phyloP scores from a whole-genome alignment of 495 filamentous ascomycete genomes.

The Penicillium longicatenatum region DNA sequence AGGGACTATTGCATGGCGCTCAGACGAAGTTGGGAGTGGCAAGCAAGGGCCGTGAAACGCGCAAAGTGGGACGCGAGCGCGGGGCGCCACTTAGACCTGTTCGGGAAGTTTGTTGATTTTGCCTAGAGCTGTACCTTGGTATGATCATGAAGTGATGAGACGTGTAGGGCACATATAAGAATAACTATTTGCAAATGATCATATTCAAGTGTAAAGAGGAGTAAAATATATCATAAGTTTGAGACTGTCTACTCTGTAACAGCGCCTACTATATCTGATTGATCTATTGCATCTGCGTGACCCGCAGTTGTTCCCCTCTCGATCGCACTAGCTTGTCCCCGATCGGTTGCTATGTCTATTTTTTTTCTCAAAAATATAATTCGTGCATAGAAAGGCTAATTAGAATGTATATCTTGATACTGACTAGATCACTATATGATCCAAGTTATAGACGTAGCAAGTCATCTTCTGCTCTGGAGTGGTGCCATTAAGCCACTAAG shows the following conservation, averaged over 20 bases:
- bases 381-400: not conserved
- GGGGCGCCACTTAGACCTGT: slow-evolving; percentile 46
- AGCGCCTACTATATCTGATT: not conserved
- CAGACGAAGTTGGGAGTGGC: not conserved
- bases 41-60: slow-evolving; percentile 7
- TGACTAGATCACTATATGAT: not conserved
- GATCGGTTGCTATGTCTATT: not conserved
- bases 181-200: too few species aligned
- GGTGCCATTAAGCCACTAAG: not conserved
- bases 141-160: not conserved
- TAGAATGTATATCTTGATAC: not conserved
- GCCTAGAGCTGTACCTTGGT: not conserved
- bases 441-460: not conserved
- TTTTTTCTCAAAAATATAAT: not conserved
- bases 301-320: slow-evolving; percentile 10
- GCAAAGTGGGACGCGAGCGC: slow-evolving; percentile 31
- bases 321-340: slow-evolving; percentile 1
- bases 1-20: not conserved
- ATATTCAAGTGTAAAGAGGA: too few species aligned
- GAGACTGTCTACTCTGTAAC: not conserved
- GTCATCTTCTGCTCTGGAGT: too few species aligned
- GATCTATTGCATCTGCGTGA: slow-evolving; percentile 8
- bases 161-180: too few species aligned
- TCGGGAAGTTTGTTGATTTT: slow-evolving; percentile 46
- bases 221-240: not conserved